These are phyloP conservation scores for Tetrahymena malaccensis DNA, from an alignment of 73 alveolate genomes.

Conservation along the genomic window DNA sequence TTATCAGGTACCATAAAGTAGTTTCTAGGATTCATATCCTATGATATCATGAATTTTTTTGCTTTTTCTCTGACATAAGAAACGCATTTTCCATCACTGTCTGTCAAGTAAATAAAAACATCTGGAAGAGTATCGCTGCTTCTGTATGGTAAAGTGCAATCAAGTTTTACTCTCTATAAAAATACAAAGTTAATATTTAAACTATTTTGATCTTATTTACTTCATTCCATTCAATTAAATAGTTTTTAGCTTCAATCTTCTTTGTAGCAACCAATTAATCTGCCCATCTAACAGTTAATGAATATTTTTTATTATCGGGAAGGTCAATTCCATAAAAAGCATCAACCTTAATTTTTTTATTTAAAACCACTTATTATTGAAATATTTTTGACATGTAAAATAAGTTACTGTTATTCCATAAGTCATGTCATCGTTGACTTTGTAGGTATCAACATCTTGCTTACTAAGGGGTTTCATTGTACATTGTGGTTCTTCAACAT, in stretches of 20 bases:
- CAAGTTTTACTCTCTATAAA: neutral
- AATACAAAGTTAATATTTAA: neutral
- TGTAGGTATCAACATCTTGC: neutral
- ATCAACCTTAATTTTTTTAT: neutral
- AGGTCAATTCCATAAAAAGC: neutral
- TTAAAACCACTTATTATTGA: neutral
- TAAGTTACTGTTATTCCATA: neutral
- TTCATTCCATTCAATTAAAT: constrained; percentile 2
- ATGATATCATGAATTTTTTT: neutral
- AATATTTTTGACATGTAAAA: neutral
- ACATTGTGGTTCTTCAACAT: constrained; percentile 4
- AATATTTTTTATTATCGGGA: constrained; percentile 7
- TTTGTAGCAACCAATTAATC: constrained; percentile 7
- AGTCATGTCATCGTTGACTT: neutral
- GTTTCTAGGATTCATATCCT: neutral
- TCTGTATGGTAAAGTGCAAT: neutral
- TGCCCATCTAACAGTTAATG: constrained; percentile 24
- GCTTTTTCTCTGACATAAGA: constrained; percentile 24
- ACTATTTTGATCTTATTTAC: neutral
- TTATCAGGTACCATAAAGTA: constrained; percentile 26
- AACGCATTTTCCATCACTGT: constrained; percentile 31
- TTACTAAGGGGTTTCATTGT: neutral
- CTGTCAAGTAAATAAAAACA: constrained; percentile 24
- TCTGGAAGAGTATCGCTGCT: constrained; percentile 19
- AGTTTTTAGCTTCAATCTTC: constrained; percentile 26